phyloP scores from a whole-genome alignment of 139 green algal genomes.

The Protoeuglena noctilucae region DNA sequence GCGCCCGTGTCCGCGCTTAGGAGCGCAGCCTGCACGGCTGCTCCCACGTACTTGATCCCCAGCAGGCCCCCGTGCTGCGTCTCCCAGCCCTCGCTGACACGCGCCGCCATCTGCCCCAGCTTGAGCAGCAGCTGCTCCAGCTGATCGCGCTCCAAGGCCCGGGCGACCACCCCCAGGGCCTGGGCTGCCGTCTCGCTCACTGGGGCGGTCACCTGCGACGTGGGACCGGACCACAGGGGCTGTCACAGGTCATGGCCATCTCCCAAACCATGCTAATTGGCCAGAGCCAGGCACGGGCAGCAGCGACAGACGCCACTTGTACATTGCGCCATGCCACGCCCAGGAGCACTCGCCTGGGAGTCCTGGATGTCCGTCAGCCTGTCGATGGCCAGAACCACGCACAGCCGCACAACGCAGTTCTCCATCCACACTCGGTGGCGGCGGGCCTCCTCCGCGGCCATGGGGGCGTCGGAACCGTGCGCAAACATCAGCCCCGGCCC shows the following conservation, averaged over 20 bases:
- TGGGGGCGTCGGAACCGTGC: not conserved
- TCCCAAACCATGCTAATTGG: too few relatives aligned
- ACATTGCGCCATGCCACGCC: slow-evolving; percentile 85
- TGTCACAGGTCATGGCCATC: not conserved
- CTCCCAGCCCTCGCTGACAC: slow-evolving; percentile 18
- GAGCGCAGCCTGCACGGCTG: not conserved
- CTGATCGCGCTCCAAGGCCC: slow-evolving; percentile 11
- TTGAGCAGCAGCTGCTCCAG: slow-evolving; percentile 36
- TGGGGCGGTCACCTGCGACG: slow-evolving; percentile 57
- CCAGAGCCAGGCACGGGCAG: not conserved
- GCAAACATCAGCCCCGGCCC: too few relatives aligned
- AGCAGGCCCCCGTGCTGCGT: slow-evolving; percentile 58
- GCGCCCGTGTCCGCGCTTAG: too few relatives aligned
- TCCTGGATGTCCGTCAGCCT: slow-evolving; percentile 10
- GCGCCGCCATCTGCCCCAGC: slow-evolving; percentile 22
- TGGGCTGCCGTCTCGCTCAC: slow-evolving; percentile 88
- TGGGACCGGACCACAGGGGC: not conserved
- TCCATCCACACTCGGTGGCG: slow-evolving; percentile 59
- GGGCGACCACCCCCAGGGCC: slow-evolving; percentile 49
- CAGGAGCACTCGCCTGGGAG: slow-evolving; percentile 61
- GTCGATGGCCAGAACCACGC: slow-evolving; percentile 86
- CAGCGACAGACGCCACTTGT: too few relatives aligned
- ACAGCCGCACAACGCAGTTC: slow-evolving; percentile 58
- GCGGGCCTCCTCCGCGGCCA: slow-evolving; percentile 18
- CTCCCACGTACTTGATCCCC: slow-evolving; percentile 74